Evolutionary conservation across 1,139 yeast species (phyloP), one percentile per base, ranked within the genome.

Genomic region (Candida glucosophila): DNA sequence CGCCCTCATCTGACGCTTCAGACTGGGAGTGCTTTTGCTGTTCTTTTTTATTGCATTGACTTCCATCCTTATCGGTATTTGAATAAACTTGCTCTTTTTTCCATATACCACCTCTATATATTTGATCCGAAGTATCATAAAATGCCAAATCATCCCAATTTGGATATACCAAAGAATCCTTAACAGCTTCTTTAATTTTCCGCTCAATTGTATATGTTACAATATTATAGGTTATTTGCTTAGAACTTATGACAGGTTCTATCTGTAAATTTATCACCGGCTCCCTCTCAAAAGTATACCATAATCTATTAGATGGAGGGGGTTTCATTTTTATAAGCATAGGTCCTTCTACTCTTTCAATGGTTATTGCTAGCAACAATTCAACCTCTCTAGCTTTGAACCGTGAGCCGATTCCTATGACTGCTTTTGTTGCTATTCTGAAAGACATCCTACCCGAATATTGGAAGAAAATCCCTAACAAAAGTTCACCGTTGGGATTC

Each of bases 31-130:
- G 13, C 12, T 5, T 12, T 12, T 20, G 24, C 12, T 20, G 14
- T 6, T 9, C 10, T 8, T 22, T 14, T 4, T 13, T 10, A n/a
- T 23, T 14, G n/a, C n/a, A n/a, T n/a, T n/a, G n/a, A n/a, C n/a
- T n/a, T n/a, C n/a, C n/a, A n/a, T n/a, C n/a, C 10, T 14, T 8
- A 12, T 23, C 24, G 5, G 20, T 18, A 4, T 18, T 12, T 11
- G 5, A 14, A 23, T 19, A 24, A 12, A 11, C 5, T 12, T 9
- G 13, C 16, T 5, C 20, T 20, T 58, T 61, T 32, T 78, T 83
- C 97, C 97, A 90, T 14, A 90, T 76, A 10, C 98, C 98, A 24
- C 95, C 97, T 36, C 95, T 68, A 46, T 75, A 90, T 9, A 82
- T 50, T 34, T 83, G 93, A 12, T 55, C 61, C 2, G 55, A 42